Base-by-base conservation (phyloP, 768 basidiomycete species). In the Phlegmacium glaucopus region DNA sequence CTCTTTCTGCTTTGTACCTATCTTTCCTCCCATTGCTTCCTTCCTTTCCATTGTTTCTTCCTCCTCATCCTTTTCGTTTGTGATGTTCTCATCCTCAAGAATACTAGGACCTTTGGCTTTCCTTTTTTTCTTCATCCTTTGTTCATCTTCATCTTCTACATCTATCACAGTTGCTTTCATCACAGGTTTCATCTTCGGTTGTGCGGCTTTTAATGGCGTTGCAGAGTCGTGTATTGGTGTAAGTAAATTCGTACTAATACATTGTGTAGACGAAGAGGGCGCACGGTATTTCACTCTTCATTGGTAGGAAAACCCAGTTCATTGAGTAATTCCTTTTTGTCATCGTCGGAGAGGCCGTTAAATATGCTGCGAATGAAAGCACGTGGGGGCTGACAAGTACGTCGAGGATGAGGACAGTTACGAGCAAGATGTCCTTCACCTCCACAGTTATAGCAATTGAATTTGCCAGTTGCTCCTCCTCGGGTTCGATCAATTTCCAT, bases 251-350 rank as follows among this genome's bases (percentile, higher is more conserved):
- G 4, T 43, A 49, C 4, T 36, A 37, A 25, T 49, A 49, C 42
- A 42, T 36, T 49, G 9, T 25, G 12, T 36, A 28, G 17, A 28
- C 41, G 42, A 30, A 37, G 48, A 49, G 48, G 48, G 48, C 32
- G 25, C 47, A 34, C 39, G n/a, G 18, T 2, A 6, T 11, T 38
- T 44, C 32, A 43, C 42, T 49, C 48, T 8, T 37, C 41, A 34
- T 18, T 29, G 6, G 27, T 44, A 10, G 18, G 41, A 42, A 42
- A 49, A 49, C 32, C 18, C 41, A 32, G 16, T 17, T 43, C 30
- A 10, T 36, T 25, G 16, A 25, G 16, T 38, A 38, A 7, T 9
- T 11, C 44, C 8, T 15, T 13, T 27, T 17, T 45, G 6, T 45
- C 44, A 6, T 45, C 44, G 15, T 45, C 34, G 8, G 34, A 37